A percentile compares a stretch with the other conserved stretches of the same genome.
Conservation (phyloP, 2,329 filamentous ascomycete genomes). For the Diaporthe eres region DNA sequence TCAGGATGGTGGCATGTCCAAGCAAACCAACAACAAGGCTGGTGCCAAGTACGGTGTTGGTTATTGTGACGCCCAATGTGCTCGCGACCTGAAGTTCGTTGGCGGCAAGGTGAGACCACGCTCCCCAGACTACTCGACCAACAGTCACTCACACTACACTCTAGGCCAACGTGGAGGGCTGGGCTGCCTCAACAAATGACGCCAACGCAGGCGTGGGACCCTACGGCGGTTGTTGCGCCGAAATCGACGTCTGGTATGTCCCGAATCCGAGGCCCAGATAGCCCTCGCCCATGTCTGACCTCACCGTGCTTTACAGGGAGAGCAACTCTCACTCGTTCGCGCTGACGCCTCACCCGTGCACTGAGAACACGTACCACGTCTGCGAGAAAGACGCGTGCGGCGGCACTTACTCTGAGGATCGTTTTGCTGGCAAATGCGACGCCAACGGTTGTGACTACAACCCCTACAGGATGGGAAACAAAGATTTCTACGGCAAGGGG, state of each 20-base stretch:
- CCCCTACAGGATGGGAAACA: constrained; percentile 74
- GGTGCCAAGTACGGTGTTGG: constrained; percentile 70
- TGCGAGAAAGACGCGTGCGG: constrained; percentile 64
- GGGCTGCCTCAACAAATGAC: constrained; percentile 62
- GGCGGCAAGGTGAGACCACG: constrained; percentile 52
- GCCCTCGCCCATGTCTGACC: not conserved
- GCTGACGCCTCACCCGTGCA: constrained; percentile 72
- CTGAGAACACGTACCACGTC: constrained; percentile 59
- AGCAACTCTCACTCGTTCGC: constrained; percentile 43
- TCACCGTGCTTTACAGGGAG: constrained; percentile 5
- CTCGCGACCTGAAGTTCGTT: constrained; percentile 65
- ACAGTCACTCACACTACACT: not conserved
- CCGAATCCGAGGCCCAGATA: not conserved
- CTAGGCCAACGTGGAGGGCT: constrained; percentile 60
- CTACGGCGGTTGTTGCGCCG: constrained; percentile 64
- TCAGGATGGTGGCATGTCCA: constrained; percentile 58
- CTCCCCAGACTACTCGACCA: constrained; percentile 40
- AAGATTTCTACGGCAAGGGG: constrained; percentile 71
- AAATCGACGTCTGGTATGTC: constrained; percentile 66
- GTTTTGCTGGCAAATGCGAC: constrained; percentile 73
- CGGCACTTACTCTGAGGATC: constrained; percentile 62
- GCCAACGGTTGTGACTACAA: constrained; percentile 78
- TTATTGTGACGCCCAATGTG: constrained; percentile 65
- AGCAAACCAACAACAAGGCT: constrained; percentile 59
- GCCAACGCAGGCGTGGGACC: constrained; percentile 61